These are phyloP conservation scores for Dispira parvispora DNA, from an alignment of 192 early-diverging fungal genomes.

Conservation along the genomic window DNA sequence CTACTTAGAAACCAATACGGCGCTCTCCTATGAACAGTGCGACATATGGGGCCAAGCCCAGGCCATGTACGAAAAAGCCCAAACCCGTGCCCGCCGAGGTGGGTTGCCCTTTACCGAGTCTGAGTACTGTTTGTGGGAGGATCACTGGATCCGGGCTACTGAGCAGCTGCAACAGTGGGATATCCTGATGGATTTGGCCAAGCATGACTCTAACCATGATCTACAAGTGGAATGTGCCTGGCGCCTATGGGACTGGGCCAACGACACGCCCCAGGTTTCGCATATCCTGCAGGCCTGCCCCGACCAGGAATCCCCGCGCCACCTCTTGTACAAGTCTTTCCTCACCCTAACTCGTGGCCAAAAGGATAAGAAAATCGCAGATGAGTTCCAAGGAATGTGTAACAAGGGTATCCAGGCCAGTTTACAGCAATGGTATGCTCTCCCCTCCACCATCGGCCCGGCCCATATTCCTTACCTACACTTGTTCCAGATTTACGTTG, in stretches of 20 bases:
- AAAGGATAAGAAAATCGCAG: conserved; percentile 30
- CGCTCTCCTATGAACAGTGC: conserved; percentile 84
- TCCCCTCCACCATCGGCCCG: conserved; percentile 70
- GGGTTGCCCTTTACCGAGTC: conserved; percentile 79
- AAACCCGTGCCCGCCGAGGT: conserved; percentile 74
- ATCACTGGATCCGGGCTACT: conserved; percentile 85
- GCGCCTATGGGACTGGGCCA: conserved; percentile 87
- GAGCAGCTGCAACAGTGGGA: conserved; percentile 96
- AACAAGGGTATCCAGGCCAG: conserved; percentile 77
- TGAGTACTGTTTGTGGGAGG: conserved; percentile 96
- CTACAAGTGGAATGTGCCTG: conserved; percentile 85
- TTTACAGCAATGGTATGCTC: conserved; percentile 75
- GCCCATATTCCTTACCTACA: conserved; percentile 80
- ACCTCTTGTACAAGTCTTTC: conserved; percentile 80
- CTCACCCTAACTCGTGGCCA: conserved; percentile 52
- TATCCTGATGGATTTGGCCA: conserved; percentile 77
- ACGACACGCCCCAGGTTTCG: conserved; percentile 35
- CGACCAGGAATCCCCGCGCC: conserved; percentile 51
- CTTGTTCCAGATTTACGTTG: conserved; percentile 91
- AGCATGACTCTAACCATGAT: conserved; percentile 74
- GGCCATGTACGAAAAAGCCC: conserved; percentile 78
- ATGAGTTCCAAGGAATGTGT: conserved; percentile 60
- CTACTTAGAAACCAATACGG: conserved; percentile 89
- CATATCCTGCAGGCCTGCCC: conserved; percentile 54
- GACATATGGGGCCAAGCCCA: conserved; percentile 91